A percentile compares a stretch with the other conserved stretches of the same genome.
phyloP scores from a whole-genome alignment of 768 basidiomycete genomes.

The Plicaturopsis crispa region DNA sequence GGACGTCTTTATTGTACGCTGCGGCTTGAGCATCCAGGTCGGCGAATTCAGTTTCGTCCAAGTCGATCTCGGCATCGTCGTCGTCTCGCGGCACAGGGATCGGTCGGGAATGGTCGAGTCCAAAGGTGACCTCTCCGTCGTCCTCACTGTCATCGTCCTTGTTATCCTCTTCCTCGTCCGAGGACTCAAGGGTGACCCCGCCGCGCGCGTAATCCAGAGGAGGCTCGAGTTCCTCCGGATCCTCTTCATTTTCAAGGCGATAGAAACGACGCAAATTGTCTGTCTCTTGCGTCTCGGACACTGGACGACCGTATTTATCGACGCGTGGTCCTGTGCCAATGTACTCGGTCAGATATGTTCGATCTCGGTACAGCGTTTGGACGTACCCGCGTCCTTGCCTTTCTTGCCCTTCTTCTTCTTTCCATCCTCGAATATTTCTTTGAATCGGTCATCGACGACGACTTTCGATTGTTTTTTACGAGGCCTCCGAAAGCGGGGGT shows the following conservation, averaged over 20 bases:
- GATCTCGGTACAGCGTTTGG: conserved; percentile 1
- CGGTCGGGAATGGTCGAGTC: conserved; percentile 34
- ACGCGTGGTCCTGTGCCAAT: conserved; percentile 44
- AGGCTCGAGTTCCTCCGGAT: conserved; percentile 22
- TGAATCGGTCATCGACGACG: conserved; percentile 89
- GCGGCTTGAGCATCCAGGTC: conserved; percentile 71
- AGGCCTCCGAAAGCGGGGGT: conserved; percentile 87
- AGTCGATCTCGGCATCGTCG: conserved; percentile 55
- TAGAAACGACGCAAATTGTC: conserved; percentile 81
- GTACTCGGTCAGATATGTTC: conserved; percentile 4
- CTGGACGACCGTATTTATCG: conserved; percentile 83
- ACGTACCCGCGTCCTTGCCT: conserved; percentile 18
- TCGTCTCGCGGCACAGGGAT: conserved; percentile 30
- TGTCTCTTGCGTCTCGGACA: conserved; percentile 61
- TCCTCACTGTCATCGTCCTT: conserved; percentile 25
- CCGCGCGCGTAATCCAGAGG: conserved; percentile 83
- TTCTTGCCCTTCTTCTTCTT: conserved; percentile 31
- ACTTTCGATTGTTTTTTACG: conserved; percentile 78
- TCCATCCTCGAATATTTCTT: conserved; percentile 55
- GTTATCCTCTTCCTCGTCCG: conserved; percentile 57
- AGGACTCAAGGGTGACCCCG: conserved; percentile 80
- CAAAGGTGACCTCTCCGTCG: conserved; percentile 43
- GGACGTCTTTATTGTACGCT: conserved; percentile 40
- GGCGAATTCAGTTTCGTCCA: conserved; percentile 70
- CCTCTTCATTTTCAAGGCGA: conserved; percentile 48